These are phyloP conservation scores for Hapsidospora chrysogenum DNA, from an alignment of 495 filamentous ascomycete genomes.

Conservation along the genomic window DNA sequence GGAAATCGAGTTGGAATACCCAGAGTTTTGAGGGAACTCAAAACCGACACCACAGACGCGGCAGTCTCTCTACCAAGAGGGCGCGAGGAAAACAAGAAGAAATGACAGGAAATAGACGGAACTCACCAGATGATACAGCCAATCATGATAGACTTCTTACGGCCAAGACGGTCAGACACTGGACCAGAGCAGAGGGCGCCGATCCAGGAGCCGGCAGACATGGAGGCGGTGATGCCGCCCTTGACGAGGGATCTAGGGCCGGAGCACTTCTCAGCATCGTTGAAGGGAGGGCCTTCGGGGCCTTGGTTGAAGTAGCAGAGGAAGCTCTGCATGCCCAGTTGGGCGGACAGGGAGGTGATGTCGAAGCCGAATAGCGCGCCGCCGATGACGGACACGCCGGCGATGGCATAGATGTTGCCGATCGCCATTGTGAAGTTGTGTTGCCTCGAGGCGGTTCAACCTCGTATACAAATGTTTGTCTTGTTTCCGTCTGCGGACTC, in stretches of 20 bases:
- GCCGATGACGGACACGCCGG: slow-evolving; percentile 13
- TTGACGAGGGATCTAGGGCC: slow-evolving; percentile 13
- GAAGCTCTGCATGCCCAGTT: slow-evolving; percentile 44
- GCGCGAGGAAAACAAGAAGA: too few species aligned
- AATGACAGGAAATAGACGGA: too few species aligned
- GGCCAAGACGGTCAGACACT: slow-evolving; percentile 49
- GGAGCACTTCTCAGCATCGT: background rate
- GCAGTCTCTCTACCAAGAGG: too few species aligned
- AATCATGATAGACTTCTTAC: slow-evolving; percentile 51
- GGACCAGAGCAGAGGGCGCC: slow-evolving; percentile 49
- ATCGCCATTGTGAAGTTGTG: too few species aligned
- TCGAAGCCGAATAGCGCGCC: slow-evolving; percentile 60
- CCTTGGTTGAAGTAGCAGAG: slow-evolving; percentile 42
- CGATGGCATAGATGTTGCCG: slow-evolving; percentile 3
- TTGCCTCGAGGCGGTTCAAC: too few species aligned
- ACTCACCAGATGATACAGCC: slow-evolving; percentile 47
- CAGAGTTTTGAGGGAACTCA: too few species aligned
- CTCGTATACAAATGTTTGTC: too few species aligned
- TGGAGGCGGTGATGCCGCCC: slow-evolving; percentile 49
- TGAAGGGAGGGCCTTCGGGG: slow-evolving; percentile 2
- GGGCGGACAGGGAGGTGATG: slow-evolving; percentile 53
- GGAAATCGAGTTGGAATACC: too few species aligned
- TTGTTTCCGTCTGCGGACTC: too few species aligned
- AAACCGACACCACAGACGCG: too few species aligned
- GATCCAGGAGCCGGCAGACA: slow-evolving; percentile 62